Evolutionary conservation across 345 rosid species (phyloP).

Genomic region (Hibiscus mutabilis): DNA sequence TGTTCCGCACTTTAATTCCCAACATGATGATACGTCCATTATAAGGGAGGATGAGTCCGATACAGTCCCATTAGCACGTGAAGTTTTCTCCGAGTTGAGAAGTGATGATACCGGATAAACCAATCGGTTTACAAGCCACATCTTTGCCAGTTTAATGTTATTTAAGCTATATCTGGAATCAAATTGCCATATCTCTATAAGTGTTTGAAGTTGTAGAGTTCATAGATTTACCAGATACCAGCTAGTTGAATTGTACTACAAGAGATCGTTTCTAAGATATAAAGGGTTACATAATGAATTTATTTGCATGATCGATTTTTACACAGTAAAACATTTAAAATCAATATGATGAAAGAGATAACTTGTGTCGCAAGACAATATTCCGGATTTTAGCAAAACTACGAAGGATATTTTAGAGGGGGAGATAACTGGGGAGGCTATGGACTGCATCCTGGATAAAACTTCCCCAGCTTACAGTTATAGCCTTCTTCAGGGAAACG

Average conservation of each 20-base stretch:
- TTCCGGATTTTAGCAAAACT: background rate
- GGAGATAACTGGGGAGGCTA: background rate
- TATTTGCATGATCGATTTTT: background rate
- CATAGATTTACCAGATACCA: background rate
- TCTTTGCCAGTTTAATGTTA: background rate
- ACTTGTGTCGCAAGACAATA: background rate
- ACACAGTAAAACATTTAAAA: background rate
- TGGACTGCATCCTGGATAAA: background rate
- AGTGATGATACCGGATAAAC: conserved; percentile 11
- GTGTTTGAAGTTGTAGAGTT: background rate
- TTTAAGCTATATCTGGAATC: background rate
- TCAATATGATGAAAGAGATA: background rate
- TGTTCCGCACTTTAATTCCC: no score
- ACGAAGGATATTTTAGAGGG: background rate
- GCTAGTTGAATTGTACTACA: background rate
- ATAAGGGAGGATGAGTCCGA: conserved; percentile 2
- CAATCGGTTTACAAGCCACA: background rate
- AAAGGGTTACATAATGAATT: background rate
- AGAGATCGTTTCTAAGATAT: background rate
- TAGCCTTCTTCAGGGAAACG: background rate
- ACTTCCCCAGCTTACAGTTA: background rate
- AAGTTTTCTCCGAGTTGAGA: conserved; percentile 26
- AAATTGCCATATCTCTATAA: background rate
- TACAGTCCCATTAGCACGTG: background rate
- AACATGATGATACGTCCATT: conserved; percentile 10